phyloP scores from a whole-genome alignment of 1,284 basidiomycete species.

The Entoloma clypeatum region DNA sequence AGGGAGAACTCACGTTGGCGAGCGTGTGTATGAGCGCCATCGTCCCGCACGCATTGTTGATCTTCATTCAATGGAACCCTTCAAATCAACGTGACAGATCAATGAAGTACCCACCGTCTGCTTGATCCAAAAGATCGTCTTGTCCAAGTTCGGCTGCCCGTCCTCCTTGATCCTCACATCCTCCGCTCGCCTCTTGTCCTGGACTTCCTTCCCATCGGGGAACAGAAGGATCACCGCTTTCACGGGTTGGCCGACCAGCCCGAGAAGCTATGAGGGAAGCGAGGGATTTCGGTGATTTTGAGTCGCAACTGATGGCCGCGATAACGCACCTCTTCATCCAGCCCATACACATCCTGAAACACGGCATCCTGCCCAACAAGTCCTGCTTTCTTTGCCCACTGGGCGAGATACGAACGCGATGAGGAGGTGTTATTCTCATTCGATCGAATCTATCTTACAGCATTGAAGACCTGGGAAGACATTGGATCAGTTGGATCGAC shows the following conservation, averaged over 20 bases:
- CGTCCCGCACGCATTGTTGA: slow-evolving; percentile 85
- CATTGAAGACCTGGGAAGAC: slow-evolving; percentile 46
- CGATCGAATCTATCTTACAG: slow-evolving; percentile 30
- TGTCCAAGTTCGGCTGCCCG: slow-evolving; percentile 54
- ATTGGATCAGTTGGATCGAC: slow-evolving; percentile 10
- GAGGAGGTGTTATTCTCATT: slow-evolving; percentile 4
- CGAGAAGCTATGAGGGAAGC: slow-evolving; percentile 54
- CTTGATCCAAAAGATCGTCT: slow-evolving; percentile 69
- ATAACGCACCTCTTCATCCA: slow-evolving; percentile 63
- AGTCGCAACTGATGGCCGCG: neutral
- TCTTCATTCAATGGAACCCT: slow-evolving; percentile 41
- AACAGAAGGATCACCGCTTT: slow-evolving; percentile 83
- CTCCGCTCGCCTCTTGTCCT: slow-evolving; percentile 51
- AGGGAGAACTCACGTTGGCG: slow-evolving; percentile 52
- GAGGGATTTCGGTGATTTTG: too few relatives aligned
- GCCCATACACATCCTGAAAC: slow-evolving; percentile 80
- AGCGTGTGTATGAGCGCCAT: slow-evolving; percentile 84
- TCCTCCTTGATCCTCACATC: slow-evolving; percentile 47
- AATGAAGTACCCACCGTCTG: slow-evolving; percentile 53
- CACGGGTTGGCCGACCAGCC: slow-evolving; percentile 64
- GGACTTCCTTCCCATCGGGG: slow-evolving; percentile 57
- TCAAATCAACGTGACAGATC: neutral
- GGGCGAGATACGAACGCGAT: slow-evolving; percentile 8
- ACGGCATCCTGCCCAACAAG: slow-evolving; percentile 52
- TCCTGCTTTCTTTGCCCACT: slow-evolving; percentile 81